Conservation (phyloP, 495 filamentous ascomycete species). For the Friedmanniomyces endolithicus region DNA sequence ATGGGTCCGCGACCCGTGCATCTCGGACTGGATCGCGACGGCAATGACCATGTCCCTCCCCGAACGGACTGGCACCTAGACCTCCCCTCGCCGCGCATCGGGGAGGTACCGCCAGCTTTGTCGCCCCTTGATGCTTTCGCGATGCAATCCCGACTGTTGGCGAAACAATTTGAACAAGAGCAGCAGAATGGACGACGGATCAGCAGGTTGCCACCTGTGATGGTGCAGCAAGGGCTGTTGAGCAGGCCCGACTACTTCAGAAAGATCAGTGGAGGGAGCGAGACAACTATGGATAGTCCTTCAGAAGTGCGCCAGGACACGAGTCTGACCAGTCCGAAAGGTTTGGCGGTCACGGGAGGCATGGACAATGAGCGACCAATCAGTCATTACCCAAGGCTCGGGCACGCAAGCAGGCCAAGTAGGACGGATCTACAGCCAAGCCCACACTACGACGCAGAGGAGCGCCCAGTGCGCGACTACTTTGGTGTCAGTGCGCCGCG, state of each 20-base stretch:
- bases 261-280: conserved; percentile 4
- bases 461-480: conserved; percentile 20
- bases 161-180: conserved; percentile 73
- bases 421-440: not conserved
- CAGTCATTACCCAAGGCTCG: conserved; percentile 18
- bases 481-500: conserved; percentile 33
- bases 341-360: not conserved
- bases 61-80: conserved; percentile 12
- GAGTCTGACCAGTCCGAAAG: conserved; percentile 3
- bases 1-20: conserved; percentile 13
- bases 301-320: conserved; percentile 30
- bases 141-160: conserved; percentile 71
- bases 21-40: conserved; percentile 3
- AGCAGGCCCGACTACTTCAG: conserved; percentile 65
- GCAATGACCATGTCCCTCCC: not conserved
- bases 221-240: conserved; percentile 63
- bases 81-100: conserved; percentile 34
- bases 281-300: conserved; percentile 18
- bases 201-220: conserved; percentile 71
- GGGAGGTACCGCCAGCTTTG: conserved; percentile 79
- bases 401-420: conserved; percentile 3
- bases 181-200: conserved; percentile 55
- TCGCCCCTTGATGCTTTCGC: conserved; percentile 93
- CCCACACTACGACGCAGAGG: conserved; percentile 11
- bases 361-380: conserved; percentile 6